phyloP scores from a whole-genome alignment of 352 stramenopile species.

The Globisporangium yorkense region DNA sequence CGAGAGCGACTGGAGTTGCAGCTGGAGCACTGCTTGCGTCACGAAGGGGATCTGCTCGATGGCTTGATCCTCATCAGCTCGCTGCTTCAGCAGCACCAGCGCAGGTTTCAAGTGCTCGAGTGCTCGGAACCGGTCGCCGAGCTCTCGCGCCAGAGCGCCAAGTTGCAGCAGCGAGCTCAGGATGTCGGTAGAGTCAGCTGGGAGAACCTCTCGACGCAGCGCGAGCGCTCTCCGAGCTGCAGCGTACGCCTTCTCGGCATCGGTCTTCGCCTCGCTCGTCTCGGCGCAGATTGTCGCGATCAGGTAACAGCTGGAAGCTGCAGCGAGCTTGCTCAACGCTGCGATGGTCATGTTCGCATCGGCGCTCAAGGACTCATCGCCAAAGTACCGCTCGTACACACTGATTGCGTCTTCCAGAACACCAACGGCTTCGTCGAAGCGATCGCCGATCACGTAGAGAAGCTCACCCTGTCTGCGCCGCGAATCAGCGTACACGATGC shows the following conservation, averaged over 20 bases:
- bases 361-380: constrained; percentile 10
- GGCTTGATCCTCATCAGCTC: constrained; percentile 15
- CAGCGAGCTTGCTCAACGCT: constrained; percentile 16
- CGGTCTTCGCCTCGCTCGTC: constrained; percentile 13
- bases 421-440: constrained; percentile 26
- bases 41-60: constrained; percentile 29
- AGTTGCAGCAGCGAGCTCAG: constrained; percentile 45
- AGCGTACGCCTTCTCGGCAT: constrained; percentile 36
- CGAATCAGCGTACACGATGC: constrained; percentile 43
- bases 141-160: constrained; percentile 23
- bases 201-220: constrained; percentile 28
- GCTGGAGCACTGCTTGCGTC: constrained; percentile 31
- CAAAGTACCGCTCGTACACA: constrained; percentile 47
- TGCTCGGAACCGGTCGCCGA: constrained; percentile 50
- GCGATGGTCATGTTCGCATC: constrained; percentile 2
- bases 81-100: constrained; percentile 24
- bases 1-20: constrained; percentile 29
- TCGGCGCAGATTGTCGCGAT: constrained; percentile 19
- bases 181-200: constrained; percentile 20
- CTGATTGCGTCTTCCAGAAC: constrained; percentile 49
- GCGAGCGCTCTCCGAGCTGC: constrained; percentile 28
- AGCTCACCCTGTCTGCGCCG: constrained; percentile 34
- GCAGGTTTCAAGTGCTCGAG: constrained; percentile 45
- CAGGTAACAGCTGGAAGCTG: constrained; percentile 33
- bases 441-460: constrained; percentile 14